Evolutionary conservation across 148 eudicot species (phyloP), one percentile per base, ranked within the genome.

Genomic region (Hydrangea macrophylla): DNA sequence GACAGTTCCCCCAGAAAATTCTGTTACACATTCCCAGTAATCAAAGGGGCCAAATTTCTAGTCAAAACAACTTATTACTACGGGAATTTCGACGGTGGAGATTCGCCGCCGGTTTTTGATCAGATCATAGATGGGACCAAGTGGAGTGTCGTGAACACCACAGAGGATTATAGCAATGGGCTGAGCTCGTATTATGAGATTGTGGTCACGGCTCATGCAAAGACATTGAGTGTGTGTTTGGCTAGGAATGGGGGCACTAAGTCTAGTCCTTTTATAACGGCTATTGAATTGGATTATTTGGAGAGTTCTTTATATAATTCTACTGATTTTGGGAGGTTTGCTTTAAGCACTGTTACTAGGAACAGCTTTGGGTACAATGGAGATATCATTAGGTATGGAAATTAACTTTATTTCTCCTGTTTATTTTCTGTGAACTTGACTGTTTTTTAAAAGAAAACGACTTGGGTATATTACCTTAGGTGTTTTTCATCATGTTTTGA

Each of bases 81-180:
- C 32, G 98, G 98, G 0, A 84, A 83, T 9, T 90, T 86, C 55
- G 96, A 94, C 44, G 97, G 92, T 2, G 85, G 88, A 7, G 70
- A 66, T 5, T 67, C 72, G n/a, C 96, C 98, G 0, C 96, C 98
- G 0, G 75, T 88, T 5, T 94, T 94, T 28, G 89, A 94, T 53
- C 98, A 88, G 78, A 86, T 90, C 67, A 70, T 94, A 6, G 97
- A 88, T 24, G 97, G 92, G 5, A 85, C 91, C 2, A 63, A 26
- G 69, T 94, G 97, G 98, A 78, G 86, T 69, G 63, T 59, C 10
- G 96, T 93, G n/a, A 76, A 94, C 39, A 94, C 97, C 0, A 81
- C 90, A 0, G 86, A 78, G 45, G 96, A 94, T 42, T 86, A 86
- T 62, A 72, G 71, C 3, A 75, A 80, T 2, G 89, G 98, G 44